Base-by-base conservation (phyloP, 768 basidiomycete genomes). In the Leucogyrophana mollusca region DNA sequence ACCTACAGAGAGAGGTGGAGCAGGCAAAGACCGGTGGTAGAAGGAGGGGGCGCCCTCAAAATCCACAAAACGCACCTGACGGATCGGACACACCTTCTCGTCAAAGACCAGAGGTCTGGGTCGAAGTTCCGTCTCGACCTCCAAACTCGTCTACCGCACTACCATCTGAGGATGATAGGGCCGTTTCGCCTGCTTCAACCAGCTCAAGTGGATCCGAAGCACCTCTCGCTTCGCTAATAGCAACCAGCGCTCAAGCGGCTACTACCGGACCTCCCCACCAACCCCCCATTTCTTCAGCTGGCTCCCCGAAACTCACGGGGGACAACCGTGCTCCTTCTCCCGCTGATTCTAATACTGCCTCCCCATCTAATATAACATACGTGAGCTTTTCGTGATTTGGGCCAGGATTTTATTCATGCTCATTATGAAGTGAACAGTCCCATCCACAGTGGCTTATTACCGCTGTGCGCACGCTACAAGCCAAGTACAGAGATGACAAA, bases 401-500 rank as follows among this genome's bases (percentile, higher is more conserved):
- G 53, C 46, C 47, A 50, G 63, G 53, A 59, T 56, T 39, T 27
- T 65, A 63, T 64, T 56, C 52, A 63, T 66, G 55, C 62, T 65
- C 51, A 56, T 53, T 47, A 45, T 56, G 27, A 61, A 66, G 65
- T 65, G 57, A 59, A 59, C 47, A 65, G 64, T 55, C 59, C 40
- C 78, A 76, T 16, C 91, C 91, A 0, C 59, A 69, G 16, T 94
- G 93, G 90, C 71, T 93, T 33, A 68, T 73, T n/a, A 56, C 56
- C 17, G 83, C 88, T n/a, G 78, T 87, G 59, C 74, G 77, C 40
- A 72, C 69, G 1, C 79, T 94, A 75, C 82, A 85, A 56, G 64
- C 69, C 8, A 79, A 75, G 65, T 94, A 90, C 59, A 83, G 85
- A 2, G 78, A 89, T 51, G 94, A 97, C 64, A 79, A 64, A 49